Conservation (phyloP, 1,139 yeast species). For the Debaryomyces robertsiae region DNA sequence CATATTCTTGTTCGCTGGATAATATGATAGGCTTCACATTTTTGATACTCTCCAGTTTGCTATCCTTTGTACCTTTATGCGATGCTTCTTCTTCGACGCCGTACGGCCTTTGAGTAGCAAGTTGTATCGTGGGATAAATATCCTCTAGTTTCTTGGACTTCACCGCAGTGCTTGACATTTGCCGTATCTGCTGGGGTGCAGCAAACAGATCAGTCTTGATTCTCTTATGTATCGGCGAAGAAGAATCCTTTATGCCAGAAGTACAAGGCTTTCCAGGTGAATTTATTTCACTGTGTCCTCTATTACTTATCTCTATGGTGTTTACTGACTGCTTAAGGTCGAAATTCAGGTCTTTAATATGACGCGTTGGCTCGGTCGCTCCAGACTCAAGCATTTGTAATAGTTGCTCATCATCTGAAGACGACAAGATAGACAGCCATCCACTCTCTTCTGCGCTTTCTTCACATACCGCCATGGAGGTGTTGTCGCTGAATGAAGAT, state of each 20-base stretch:
- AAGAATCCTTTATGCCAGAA: background rate
- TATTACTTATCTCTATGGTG: background rate
- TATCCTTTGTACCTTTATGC: background rate
- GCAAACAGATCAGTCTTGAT: slow-evolving; percentile 1
- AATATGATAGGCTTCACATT: slow-evolving; percentile 40
- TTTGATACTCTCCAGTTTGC: slow-evolving; percentile 16
- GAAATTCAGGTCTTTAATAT: background rate
- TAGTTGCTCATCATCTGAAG: slow-evolving; percentile 8
- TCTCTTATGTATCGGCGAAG: background rate
- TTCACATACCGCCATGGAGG: background rate
- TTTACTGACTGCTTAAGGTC: background rate
- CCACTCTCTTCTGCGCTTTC: background rate
- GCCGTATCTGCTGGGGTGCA: background rate
- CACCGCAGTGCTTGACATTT: background rate
- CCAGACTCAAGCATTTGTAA: slow-evolving; percentile 3
- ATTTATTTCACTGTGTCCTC: no score
- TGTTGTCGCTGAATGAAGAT: slow-evolving; percentile 11
- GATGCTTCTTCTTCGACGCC: slow-evolving; percentile 4
- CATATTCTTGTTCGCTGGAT: slow-evolving; percentile 45
- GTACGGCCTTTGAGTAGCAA: slow-evolving; percentile 14
- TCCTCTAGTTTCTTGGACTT: slow-evolving; percentile 8
- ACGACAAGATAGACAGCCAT: background rate
- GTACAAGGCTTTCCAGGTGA: background rate
- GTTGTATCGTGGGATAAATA: slow-evolving; percentile 16
- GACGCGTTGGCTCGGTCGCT: background rate